Evolutionary conservation across 2,329 filamentous ascomycete species (phyloP), one percentile per base, ranked within the genome.

Genomic region (Colletotrichum sansevieriae): DNA sequence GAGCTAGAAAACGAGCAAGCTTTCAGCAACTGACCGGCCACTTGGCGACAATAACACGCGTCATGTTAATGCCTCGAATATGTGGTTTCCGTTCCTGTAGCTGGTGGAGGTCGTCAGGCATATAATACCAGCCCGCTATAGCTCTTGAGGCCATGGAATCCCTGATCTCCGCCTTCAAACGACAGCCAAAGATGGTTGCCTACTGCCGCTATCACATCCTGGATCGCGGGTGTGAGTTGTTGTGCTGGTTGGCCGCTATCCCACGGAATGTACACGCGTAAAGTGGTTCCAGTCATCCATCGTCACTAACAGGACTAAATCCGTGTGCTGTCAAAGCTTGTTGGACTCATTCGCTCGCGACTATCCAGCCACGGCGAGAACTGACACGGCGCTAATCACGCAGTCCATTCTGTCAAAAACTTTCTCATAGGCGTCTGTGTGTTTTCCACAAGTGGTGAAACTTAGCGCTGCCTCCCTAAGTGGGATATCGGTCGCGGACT

Each of bases 61-160:
- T 74, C 71, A 74, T 73, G 74, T 72, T 74, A 75, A 72, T 74
- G 75, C 67, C 64, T 54, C 29, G 22, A 54, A 22, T 20, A 46
- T 49, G 11, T 63, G 29, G 29, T 43, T 62, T 65, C 60, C 47
- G 52, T 60, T 57, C 57, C 63, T 43, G 65, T 63, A 20, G 44
- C 10, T 22, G 61, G 44, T 59, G 41, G 41, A 49, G 57, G 33
- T 54, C 60, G 66, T 55, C 70, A 76, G 51, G 56, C 70, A 67
- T 72, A 70, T 74, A 71, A 73, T 54, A 59, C 65, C 62, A 68
- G 47, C 65, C 59, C 62, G 55, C 63, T 67, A 63, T 69, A 69
- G 59, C 62, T 62, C 47, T 49, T 37, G 10, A 61, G 33, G 29
- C 15, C 70, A 63, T 60, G 68, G 68, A 56, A 41, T 46, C 70